Percentiles rank a stretch among this genome's conserved stretches.
Conservation (phyloP, 1,284 basidiomycete genomes). For the Xerocomus subilludens region DNA sequence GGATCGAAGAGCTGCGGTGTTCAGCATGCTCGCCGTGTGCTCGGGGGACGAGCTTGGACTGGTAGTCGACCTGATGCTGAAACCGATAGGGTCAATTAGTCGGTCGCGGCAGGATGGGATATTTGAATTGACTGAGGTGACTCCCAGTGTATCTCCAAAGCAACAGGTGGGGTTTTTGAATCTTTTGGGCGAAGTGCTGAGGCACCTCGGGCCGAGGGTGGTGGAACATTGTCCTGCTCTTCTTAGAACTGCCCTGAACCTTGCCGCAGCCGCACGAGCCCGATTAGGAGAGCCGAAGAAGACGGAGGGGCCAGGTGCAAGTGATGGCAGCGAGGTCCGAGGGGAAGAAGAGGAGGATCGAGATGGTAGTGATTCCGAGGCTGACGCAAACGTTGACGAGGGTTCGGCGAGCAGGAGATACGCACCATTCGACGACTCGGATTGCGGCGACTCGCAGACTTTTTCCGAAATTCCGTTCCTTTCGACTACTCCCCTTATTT, state of each 20-base stretch:
- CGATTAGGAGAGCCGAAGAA: constrained; percentile 43
- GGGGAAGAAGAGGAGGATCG: constrained; percentile 53
- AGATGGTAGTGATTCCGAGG: constrained; percentile 47
- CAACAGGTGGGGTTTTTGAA: constrained; percentile 88
- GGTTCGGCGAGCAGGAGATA: constrained; percentile 58
- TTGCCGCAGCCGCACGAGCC: constrained; percentile 74
- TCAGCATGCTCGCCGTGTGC: constrained; percentile 79
- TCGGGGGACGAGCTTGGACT: constrained; percentile 78
- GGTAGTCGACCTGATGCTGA: constrained; percentile 92
- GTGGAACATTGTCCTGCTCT: constrained; percentile 78
- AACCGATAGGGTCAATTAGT: constrained; percentile 67
- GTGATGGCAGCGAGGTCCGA: constrained; percentile 50
- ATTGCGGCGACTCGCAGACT: constrained; percentile 88
- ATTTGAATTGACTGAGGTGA: constrained; percentile 51
- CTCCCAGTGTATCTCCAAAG: constrained; percentile 63
- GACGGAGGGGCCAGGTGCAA: constrained; percentile 29
- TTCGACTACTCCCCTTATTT: constrained; percentile 87
- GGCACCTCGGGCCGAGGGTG: constrained; percentile 80
- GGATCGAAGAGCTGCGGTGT: constrained; percentile 81
- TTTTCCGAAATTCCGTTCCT: constrained; percentile 77
- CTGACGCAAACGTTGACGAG: constrained; percentile 50
- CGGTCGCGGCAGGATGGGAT: constrained; percentile 40
- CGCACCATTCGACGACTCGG: constrained; percentile 84
- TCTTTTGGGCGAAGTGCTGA: constrained; percentile 86
- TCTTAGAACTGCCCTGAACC: constrained; percentile 72